These are phyloP conservation scores for Ogataea trehaloabstinens DNA, from an alignment of 805 yeast species.

Conservation along the genomic window DNA sequence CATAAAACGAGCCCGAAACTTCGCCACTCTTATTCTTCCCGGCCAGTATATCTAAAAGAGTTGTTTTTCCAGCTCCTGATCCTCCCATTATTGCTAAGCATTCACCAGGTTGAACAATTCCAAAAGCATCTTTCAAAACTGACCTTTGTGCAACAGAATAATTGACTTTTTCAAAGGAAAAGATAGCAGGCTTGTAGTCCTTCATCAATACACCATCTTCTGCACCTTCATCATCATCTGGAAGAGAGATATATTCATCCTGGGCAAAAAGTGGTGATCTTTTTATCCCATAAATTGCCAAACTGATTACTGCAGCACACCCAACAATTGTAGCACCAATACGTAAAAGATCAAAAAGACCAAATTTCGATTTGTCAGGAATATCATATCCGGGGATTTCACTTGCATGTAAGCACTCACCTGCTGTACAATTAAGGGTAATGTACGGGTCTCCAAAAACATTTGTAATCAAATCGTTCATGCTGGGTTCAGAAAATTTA, in stretches of 20 bases:
- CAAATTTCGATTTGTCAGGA: slow-evolving; percentile 52
- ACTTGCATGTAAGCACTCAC: slow-evolving; percentile 90
- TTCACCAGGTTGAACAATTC: slow-evolving; percentile 81
- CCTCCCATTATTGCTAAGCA: slow-evolving; percentile 97
- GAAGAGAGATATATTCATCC: slow-evolving; percentile 20
- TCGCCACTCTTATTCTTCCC: slow-evolving; percentile 79
- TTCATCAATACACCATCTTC: slow-evolving; percentile 39
- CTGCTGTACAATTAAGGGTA: slow-evolving; percentile 73
- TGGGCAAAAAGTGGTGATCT: slow-evolving; percentile 60
- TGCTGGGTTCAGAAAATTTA: slow-evolving; percentile 87
- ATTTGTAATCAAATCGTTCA: slow-evolving; percentile 85
- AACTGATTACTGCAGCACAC: slow-evolving; percentile 40
- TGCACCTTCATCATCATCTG: slow-evolving; percentile 38
- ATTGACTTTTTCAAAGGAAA: slow-evolving; percentile 71
- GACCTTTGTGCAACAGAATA: slow-evolving; percentile 54
- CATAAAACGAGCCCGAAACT: slow-evolving; percentile 61
- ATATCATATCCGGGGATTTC: slow-evolving; percentile 87
- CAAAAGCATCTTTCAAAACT: slow-evolving; percentile 65
- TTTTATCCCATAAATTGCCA: slow-evolving; percentile 48
- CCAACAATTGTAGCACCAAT: slow-evolving; percentile 43
- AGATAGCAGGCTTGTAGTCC: slow-evolving; percentile 62
- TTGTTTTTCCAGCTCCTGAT: slow-evolving; percentile 98
- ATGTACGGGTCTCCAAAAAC: slow-evolving; percentile 96
- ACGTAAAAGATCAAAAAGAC: slow-evolving; percentile 45
- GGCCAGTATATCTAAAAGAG: slow-evolving; percentile 87